Evolutionary conservation across 208 protist species (phyloP), one percentile per base, ranked within the genome.

Genomic region (Wallacemonas sp.): DNA sequence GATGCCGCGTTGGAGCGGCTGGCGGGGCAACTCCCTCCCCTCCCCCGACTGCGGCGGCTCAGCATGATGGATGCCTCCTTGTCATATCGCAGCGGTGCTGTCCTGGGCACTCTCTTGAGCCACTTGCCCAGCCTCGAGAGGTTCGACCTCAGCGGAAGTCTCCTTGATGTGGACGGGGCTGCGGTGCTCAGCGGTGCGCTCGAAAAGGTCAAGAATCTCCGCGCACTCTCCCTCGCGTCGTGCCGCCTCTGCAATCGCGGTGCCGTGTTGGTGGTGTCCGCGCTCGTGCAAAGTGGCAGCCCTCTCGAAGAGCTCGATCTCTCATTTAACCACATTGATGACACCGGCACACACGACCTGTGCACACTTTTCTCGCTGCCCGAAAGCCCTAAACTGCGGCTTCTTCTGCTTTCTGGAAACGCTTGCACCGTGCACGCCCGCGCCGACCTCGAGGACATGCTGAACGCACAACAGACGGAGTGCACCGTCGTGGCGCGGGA

Each of bases 251-350:
- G 75, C 38, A 75, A 81, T 53, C 58, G 51, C 26, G 86, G 86
- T n/a, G 80, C 70, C 24, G 68, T 68, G 22, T 39, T 68, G 1
- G 74, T 93, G 17, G 76, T 80, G 21, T 71, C 71, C 4, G 65
- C 75, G 2, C 36, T 90, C 9, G 54, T 79, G 47, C 64, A 75
- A 15, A 68, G 69, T 67, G 46, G 55, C 34, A 38, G 67, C n/a
- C 80, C 86, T 4, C n/a, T 93, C 19, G 68, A 65, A 34, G 77
- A 84, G 47, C 66, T 93, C 1, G 80, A 89, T 62, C 45, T 93
- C 19, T 83, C 86, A 14, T 68, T 79, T 44, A 93, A 93, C 68
- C 72, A 41, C 49, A 75, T 93, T 62, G 70, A 68, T 28, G 79
- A 91, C 66, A 74, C 49, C 6, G 85, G 84, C 58, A 64, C 86